Percentiles rank a stretch among this genome's conserved stretches.
Conservation (phyloP, 2,329 filamentous ascomycete species). For the Colletotrichum eremochloae region DNA sequence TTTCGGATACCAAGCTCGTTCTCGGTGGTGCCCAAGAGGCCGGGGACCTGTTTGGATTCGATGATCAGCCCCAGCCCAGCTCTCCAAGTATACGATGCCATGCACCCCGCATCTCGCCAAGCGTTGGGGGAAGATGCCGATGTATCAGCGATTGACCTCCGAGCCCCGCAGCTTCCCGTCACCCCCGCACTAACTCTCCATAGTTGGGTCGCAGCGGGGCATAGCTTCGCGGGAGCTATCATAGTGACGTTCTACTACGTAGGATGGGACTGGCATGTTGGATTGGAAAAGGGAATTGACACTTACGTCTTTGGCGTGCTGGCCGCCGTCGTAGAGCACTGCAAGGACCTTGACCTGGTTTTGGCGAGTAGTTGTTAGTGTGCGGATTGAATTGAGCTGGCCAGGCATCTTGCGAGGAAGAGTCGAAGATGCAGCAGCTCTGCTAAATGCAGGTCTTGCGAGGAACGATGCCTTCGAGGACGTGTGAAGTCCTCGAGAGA, state of each 20-base stretch:
- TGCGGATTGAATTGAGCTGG: constrained; percentile 67
- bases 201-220: constrained; percentile 29
- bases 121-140: constrained; percentile 38
- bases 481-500: constrained; percentile 47
- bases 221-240: constrained; percentile 34
- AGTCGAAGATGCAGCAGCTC: constrained; percentile 45
- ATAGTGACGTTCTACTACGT: constrained; percentile 32
- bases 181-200: constrained; percentile 38
- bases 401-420: constrained; percentile 57
- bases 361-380: constrained; percentile 61
- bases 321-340: constrained; percentile 91
- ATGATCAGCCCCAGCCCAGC: constrained; percentile 21
- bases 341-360: constrained; percentile 92
- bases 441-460: constrained; percentile 40
- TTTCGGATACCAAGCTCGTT: constrained; percentile 98
- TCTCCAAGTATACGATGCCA: constrained; percentile 22
- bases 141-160: constrained; percentile 42
- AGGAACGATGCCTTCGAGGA: constrained; percentile 45
- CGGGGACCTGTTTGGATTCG: constrained; percentile 69
- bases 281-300: background rate
- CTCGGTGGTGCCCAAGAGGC: constrained; percentile 93
- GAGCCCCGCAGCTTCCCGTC: constrained; percentile 41
- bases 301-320: constrained; percentile 87
- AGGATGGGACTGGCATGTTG: background rate
- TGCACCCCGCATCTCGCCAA: constrained; percentile 42